These are phyloP conservation scores for Cryptococcus hybrid DNA, from an alignment of 1,284 basidiomycete genomes.

Conservation along the genomic window DNA sequence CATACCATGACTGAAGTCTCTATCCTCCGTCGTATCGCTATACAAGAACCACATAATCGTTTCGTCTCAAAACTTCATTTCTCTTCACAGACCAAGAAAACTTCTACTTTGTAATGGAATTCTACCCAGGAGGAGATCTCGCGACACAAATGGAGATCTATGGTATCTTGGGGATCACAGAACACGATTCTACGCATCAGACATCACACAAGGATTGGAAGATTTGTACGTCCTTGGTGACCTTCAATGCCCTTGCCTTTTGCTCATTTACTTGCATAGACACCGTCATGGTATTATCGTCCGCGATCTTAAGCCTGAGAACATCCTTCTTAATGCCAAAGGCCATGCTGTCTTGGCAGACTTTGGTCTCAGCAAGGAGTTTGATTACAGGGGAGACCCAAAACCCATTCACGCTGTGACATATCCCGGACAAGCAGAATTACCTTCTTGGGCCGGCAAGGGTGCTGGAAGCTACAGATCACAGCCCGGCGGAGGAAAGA, in stretches of 20 bases:
- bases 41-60: constrained; percentile 69
- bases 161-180: constrained; percentile 85
- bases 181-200: constrained; percentile 91
- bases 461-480: constrained; percentile 25
- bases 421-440: constrained; percentile 18
- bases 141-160: constrained; percentile 94
- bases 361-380: constrained; percentile 63
- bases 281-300: constrained; percentile 53
- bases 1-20: constrained; percentile 95
- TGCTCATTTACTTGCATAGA: constrained; percentile 25
- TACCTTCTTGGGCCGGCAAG: constrained; percentile 33
- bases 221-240: constrained; percentile 57
- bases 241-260: background rate
- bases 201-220: constrained; percentile 93
- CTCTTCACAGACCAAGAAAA: constrained; percentile 94
- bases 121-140: constrained; percentile 93
- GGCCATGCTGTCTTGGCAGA: constrained; percentile 96
- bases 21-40: constrained; percentile 80
- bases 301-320: constrained; percentile 57
- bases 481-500: constrained; percentile 10
- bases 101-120: constrained; percentile 70
- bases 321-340: constrained; percentile 81
- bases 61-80: constrained; percentile 94
- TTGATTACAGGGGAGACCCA: constrained; percentile 41
- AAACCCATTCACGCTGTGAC: constrained; percentile 26